These are phyloP conservation scores for Cyclotella cryptica DNA, from an alignment of 108 stramenopile genomes.

Conservation along the genomic window DNA sequence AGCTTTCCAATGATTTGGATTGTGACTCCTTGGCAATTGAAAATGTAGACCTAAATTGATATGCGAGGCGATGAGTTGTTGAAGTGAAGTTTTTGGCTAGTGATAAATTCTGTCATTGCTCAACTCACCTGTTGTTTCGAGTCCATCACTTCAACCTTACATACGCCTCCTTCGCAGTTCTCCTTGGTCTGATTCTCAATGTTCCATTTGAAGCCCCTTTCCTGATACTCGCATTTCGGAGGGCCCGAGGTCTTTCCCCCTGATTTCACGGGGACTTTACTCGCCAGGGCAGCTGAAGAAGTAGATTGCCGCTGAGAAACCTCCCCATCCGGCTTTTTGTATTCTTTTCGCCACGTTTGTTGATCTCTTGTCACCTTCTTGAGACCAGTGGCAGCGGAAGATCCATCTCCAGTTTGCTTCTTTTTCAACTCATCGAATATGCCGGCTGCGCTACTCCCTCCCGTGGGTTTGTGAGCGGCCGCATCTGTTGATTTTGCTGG, in stretches of 20 bases:
- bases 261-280: not conserved
- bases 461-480: conserved; percentile 15
- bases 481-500: conserved; percentile 32
- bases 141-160: conserved; percentile 85
- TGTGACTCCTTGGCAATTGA: conserved; percentile 90
- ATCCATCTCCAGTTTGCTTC: conserved; percentile 74
- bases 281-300: conserved; percentile 12
- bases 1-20: conserved; percentile 94
- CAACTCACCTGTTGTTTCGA: conserved; percentile 90
- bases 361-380: conserved; percentile 93
- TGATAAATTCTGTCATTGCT: conserved; percentile 7
- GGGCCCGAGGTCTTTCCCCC: conserved; percentile 72
- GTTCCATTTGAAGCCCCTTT: conserved; percentile 92
- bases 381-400: conserved; percentile 91
- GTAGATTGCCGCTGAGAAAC: conserved; percentile 22
- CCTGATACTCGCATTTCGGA: conserved; percentile 89
- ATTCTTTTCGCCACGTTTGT: conserved; percentile 97
- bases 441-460: conserved; percentile 62
- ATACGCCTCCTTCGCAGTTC: conserved; percentile 68
- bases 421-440: conserved; percentile 77
- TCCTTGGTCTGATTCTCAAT: conserved; percentile 94
- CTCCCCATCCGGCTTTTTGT: conserved; percentile 65
- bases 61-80: not conserved
- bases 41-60: conserved; percentile 64
- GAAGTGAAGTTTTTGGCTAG: not conserved